These are phyloP conservation scores for Persicaria tinctoria DNA, from an alignment of 148 eudicot genomes.

Conservation along the genomic window DNA sequence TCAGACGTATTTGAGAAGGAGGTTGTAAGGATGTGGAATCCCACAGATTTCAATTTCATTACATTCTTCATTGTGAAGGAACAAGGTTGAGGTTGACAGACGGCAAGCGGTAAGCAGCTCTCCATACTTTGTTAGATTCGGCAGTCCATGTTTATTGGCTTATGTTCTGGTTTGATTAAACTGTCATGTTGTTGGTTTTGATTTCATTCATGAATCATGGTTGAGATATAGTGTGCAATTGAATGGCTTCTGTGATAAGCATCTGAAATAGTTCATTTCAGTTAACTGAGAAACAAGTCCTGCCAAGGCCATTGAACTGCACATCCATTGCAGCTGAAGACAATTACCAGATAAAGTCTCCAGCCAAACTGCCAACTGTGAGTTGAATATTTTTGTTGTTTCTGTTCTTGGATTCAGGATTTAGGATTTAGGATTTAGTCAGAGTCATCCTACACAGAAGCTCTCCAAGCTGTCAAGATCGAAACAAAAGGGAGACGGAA, in stretches of 20 bases:
- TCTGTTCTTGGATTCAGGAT: background rate
- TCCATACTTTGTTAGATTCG: background rate
- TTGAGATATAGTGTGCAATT: background rate
- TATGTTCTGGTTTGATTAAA: background rate
- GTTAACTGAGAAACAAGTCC: background rate
- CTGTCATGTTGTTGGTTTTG: background rate
- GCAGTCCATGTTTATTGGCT: background rate
- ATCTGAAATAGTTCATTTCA: background rate
- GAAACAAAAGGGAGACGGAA: background rate
- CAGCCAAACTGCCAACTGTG: background rate
- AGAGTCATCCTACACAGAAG: constrained; percentile 2
- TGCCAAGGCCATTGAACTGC: too few species aligned
- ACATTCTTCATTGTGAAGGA: background rate
- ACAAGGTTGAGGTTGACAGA: background rate
- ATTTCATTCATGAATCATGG: background rate
- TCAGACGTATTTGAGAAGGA: background rate
- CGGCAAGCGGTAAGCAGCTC: background rate
- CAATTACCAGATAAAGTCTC: too few species aligned
- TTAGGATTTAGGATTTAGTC: background rate
- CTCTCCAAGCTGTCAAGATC: background rate
- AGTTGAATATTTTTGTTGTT: background rate
- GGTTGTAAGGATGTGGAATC: background rate
- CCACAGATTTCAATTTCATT: background rate
- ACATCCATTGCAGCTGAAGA: too few species aligned
- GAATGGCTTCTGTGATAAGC: background rate